Base-by-base conservation (phyloP, 257 asterid genomes). In the Fraxinus americana region DNA sequence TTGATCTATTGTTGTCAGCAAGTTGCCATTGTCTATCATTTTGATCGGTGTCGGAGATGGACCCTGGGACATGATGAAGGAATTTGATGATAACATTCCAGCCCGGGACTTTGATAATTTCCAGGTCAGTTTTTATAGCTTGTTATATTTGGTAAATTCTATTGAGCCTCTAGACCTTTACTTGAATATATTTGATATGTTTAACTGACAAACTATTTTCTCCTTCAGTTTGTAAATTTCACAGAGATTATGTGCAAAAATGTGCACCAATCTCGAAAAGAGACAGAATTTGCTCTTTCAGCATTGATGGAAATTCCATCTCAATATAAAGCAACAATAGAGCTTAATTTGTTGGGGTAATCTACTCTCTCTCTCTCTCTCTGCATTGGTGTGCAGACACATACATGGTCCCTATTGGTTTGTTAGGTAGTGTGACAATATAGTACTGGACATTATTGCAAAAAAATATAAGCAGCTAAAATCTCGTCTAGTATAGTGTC, bases 21-120 rank as follows among this genome's bases (percentile, higher is more conserved):
- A 94, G 86, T 84, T 87, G 81, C 97, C 98, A 19, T 82, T 94
- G 74, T 92, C 98, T 61, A 92, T 94, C 74, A 79, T 94, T 59
- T 82, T 94, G 75, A 96, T 94, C 29, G 98, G 98, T 67, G 98
- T 94, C 78, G 98, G 98, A 71, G 98, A 94, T 80, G 98, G 98
- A 76, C 98, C 98, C 2, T 94, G 98, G 98, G 97, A 92, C 79
- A 90, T 89, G 95, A 94, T 94, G 98, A 84, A 80, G 79, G 97
- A 94, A 83, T 94, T 94, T 74, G 98, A 94, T 70, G 98, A 94
- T 82, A 92, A 92, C 79, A 89, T 94, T 79, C 98, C 98, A 38
- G 89, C 94, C 8, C 83, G 97, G 23, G 97, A 87, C 70, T 94
- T 94, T 0, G 98, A 94, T 80, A 94, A 94, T 85, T 92, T 94